These are phyloP conservation scores for Candida sanyaensis DNA, from an alignment of 1,139 yeast genomes.

Conservation along the genomic window DNA sequence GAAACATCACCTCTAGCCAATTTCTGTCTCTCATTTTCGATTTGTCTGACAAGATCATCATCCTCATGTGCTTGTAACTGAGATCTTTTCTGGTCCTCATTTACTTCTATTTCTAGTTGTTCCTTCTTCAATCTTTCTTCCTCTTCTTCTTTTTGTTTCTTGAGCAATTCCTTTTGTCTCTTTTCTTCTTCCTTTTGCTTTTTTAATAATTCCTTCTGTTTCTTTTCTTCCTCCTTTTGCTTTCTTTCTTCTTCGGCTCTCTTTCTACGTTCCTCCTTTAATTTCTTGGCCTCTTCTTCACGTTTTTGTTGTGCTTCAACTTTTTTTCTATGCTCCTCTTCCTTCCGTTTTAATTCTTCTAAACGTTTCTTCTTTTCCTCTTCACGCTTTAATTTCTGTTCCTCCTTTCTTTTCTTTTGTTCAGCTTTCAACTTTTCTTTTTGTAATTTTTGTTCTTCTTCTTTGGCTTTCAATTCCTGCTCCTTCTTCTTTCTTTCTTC, in stretches of 20 bases:
- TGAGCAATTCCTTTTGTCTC: conserved; percentile 23
- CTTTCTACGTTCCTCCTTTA: conserved; percentile 47
- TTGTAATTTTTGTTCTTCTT: conserved; percentile 33
- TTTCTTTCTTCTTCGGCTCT: conserved; percentile 43
- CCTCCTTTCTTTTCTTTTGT: conserved; percentile 49
- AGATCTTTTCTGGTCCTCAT: conserved; percentile 13
- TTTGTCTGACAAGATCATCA: conserved; percentile 14
- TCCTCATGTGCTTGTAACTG: neutral
- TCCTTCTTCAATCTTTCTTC: conserved; percentile 32
- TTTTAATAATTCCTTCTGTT: conserved; percentile 42
- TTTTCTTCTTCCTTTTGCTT: conserved; percentile 43
- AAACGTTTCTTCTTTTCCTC: conserved; percentile 52
- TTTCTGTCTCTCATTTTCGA: conserved; percentile 9
- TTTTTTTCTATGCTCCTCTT: conserved; percentile 45
- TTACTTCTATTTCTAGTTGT: conserved; percentile 16
- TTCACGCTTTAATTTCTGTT: conserved; percentile 49
- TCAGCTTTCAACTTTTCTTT: conserved; percentile 45
- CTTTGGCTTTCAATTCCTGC: conserved; percentile 48
- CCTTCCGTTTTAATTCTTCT: conserved; percentile 44
- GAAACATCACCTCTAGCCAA: conserved; percentile 2
- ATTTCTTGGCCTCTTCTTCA: conserved; percentile 44
- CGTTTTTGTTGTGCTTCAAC: conserved; percentile 52
- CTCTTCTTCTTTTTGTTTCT: conserved; percentile 33
- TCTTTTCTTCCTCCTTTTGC: conserved; percentile 49
- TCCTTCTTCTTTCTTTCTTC: conserved; percentile 67